phyloP scores from a whole-genome alignment of 1,284 basidiomycete genomes.

The Abortiporus biennis region DNA sequence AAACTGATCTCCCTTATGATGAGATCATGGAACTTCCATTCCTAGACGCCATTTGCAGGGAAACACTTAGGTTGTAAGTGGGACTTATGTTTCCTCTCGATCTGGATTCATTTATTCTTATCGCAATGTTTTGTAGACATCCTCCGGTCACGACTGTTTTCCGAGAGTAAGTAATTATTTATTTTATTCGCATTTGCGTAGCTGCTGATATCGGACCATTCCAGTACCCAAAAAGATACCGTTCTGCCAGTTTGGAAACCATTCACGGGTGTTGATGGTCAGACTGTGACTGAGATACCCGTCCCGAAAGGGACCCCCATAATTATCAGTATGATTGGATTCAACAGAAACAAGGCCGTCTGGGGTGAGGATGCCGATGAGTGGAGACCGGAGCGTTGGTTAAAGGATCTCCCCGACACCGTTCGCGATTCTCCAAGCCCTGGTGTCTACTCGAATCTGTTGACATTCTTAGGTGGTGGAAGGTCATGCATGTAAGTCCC shows the following conservation, averaged over 20 bases:
- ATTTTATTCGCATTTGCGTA: not conserved
- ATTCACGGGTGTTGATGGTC: conserved; percentile 31
- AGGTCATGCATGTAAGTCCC: conserved; percentile 7
- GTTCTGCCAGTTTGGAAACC: conserved; percentile 43
- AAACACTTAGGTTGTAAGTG: conserved; percentile 18
- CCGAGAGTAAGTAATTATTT: conserved; percentile 6
- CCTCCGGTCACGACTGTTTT: conserved; percentile 6
- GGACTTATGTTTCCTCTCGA: not conserved
- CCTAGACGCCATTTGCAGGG: conserved; percentile 17
- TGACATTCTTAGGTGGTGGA: conserved; percentile 4
- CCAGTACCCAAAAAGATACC: conserved; percentile 34
- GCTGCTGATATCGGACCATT: not conserved
- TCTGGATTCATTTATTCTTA: not conserved
- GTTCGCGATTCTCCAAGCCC: conserved; percentile 13
- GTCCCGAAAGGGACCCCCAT: conserved; percentile 41
- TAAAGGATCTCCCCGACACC: conserved; percentile 13
- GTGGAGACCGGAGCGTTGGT: conserved; percentile 19
- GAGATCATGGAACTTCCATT: conserved; percentile 16
- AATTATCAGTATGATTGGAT: conserved; percentile 30
- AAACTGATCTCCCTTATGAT: conserved; percentile 13
- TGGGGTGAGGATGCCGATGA: conserved; percentile 31
- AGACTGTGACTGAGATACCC: conserved; percentile 29
- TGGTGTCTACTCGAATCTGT: conserved; percentile 13
- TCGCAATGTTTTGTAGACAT: conserved; percentile 1
- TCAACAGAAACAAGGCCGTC: conserved; percentile 41